Evolutionary conservation across 2,329 filamentous ascomycete genomes (phyloP), one percentile per base, ranked within the genome.

Genomic region (Fusarium bactridioides): DNA sequence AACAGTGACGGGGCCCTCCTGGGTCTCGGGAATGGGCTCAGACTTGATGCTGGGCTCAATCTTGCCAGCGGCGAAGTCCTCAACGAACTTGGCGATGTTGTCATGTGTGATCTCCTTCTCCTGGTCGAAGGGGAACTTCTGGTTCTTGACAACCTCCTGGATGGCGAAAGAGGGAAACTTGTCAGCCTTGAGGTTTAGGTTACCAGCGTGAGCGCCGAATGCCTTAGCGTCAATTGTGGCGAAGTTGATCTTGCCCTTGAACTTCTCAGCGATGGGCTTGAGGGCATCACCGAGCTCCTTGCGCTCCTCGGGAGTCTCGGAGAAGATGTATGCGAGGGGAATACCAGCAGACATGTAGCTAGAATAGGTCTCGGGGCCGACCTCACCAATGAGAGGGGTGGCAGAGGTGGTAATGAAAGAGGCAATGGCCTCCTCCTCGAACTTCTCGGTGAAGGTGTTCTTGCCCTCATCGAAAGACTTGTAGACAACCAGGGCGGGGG

Each of bases 381-480:
- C 93, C 86, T 98, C 96, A 72, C 96, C 96, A 75, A 99, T 92
- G 79, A 99, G 87, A 73, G 96, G 96, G 68, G 93, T 97, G 76
- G 95, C 91, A 69, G 94, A 87, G 54, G 90, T 91, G 88, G 94
- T 95, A 82, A 93, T 90, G 85, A 97, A 99, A 76, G 88, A 88
- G 80, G 91, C 89, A 79, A 99, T 94, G 58, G 90, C 89, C 69
- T 95, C 93, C 69, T 88, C 88, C 45, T 94, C 93, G 79, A 98
- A 95, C 83, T 93, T 91, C 76, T 94, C 79, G 25, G 89, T 86
- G 86, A 93, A 97, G 77, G 91, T 86, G 78, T 91, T 90, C 90
- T 97, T 98, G 86, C 95, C 94, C 86, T 98, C 95, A 80, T 99
- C 96, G 79, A 98, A 99, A 68, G 92, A 88, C 90, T 99, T 98